Conservation (phyloP, 768 basidiomycete species). For the Stropharia rugosoannulata region DNA sequence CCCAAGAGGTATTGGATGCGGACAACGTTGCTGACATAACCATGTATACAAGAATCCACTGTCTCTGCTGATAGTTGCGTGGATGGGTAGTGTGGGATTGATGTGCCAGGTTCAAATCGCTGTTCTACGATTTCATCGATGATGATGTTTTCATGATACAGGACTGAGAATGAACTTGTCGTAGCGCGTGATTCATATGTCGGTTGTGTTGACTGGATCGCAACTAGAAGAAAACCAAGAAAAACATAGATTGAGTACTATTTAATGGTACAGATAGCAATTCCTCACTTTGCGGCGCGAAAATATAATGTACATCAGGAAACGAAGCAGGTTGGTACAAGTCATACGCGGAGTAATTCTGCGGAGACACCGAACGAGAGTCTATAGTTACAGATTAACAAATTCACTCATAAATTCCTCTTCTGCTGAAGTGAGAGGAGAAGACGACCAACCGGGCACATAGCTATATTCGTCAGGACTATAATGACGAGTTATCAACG, state of each 20-base stretch:
- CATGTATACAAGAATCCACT: constrained; percentile 28
- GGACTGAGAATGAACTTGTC: constrained; percentile 28
- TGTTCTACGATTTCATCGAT: constrained; percentile 12
- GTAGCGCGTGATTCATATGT: constrained; percentile 18
- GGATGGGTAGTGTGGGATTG: constrained; percentile 13
- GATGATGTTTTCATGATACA: constrained; percentile 14
- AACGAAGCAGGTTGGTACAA: neutral
- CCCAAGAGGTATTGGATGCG: constrained; percentile 71
- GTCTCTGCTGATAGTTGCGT: constrained; percentile 16
- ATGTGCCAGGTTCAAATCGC: neutral
- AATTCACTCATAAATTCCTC: neutral
- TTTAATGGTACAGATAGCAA: constrained; percentile 16
- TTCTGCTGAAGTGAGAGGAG: neutral
- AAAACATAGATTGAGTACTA: constrained; percentile 20
- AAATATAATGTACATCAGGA: constrained; percentile 4
- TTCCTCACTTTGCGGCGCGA: constrained; percentile 14
- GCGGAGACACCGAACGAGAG: constrained; percentile 7
- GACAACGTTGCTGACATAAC: constrained; percentile 65
- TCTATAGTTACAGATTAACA: constrained; percentile 9
- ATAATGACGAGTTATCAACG: constrained; percentile 5
- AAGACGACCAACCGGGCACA: constrained; percentile 11
- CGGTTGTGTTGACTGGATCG: neutral
- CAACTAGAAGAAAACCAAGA: constrained; percentile 21
- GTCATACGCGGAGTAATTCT: neutral
- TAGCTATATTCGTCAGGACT: constrained; percentile 1